phyloP scores from a whole-genome alignment of 352 stramenopile genomes.

The Pythium scleroteichum region DNA sequence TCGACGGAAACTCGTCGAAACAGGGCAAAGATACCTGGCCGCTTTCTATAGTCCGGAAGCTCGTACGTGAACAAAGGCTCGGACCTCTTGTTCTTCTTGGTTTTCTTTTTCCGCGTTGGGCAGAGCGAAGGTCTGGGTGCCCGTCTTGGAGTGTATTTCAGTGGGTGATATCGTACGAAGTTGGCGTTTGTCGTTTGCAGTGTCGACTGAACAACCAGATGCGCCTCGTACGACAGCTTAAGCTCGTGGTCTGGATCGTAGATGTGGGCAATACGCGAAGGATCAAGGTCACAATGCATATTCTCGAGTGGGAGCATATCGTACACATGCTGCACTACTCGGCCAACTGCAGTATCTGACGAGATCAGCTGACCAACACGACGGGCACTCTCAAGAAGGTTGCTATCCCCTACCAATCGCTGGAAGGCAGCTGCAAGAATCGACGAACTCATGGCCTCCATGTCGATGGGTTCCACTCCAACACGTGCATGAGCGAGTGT shows the following conservation, averaged over 20 bases:
- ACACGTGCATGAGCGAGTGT: slow-evolving; percentile 42
- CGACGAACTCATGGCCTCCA: slow-evolving; percentile 32
- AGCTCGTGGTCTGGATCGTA: slow-evolving; percentile 56
- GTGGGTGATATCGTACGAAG: too few species aligned
- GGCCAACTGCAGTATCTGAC: too few species aligned
- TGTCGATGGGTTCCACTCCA: slow-evolving; percentile 34
- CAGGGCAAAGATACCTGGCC: background rate
- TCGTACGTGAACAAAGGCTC: slow-evolving; percentile 49
- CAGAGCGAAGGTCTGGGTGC: too few species aligned
- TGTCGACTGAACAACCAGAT: slow-evolving; percentile 41
- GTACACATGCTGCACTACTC: slow-evolving; percentile 38
- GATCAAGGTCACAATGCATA: slow-evolving; percentile 72
- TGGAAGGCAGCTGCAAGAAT: slow-evolving; percentile 46
- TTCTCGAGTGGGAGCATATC: slow-evolving; percentile 53
- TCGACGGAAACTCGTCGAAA: too few species aligned
- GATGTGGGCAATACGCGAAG: slow-evolving; percentile 51
- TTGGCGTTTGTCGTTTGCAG: too few species aligned
- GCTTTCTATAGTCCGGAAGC: slow-evolving; percentile 26
- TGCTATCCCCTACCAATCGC: slow-evolving; percentile 27
- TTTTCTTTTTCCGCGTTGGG: too few species aligned
- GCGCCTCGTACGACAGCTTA: slow-evolving; percentile 71
- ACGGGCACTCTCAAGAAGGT: too few species aligned
- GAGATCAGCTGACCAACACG: too few species aligned
- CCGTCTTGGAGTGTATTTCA: too few species aligned
- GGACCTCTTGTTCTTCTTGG: slow-evolving; percentile 33